These are phyloP conservation scores for Volvariella volvacea DNA, from an alignment of 1,284 basidiomycete genomes.

Conservation along the genomic window DNA sequence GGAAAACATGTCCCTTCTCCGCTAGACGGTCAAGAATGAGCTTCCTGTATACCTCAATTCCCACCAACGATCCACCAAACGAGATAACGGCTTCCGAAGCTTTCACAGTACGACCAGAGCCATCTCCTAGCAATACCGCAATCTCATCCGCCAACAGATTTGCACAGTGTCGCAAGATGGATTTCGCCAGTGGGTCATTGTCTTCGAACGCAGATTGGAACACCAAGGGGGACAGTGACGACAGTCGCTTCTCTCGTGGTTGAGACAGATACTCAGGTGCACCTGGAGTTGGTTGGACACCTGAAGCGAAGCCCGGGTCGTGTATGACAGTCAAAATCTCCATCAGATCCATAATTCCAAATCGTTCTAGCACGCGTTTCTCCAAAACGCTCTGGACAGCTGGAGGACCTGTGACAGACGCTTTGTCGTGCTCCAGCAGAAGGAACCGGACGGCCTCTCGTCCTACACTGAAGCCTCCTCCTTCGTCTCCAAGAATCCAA, in stretches of 20 bases:
- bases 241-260: constrained; percentile 65
- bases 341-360: constrained; percentile 49
- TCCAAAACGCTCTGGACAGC: constrained; percentile 30
- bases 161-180: constrained; percentile 47
- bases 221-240: constrained; percentile 63
- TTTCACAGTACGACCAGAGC: constrained; percentile 34
- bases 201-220: constrained; percentile 66
- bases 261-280: constrained; percentile 29
- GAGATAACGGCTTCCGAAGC: constrained; percentile 55
- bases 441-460: constrained; percentile 64
- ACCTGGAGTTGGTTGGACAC: constrained; percentile 11
- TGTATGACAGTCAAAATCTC: constrained; percentile 60
- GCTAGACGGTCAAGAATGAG: constrained; percentile 54
- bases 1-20: constrained; percentile 52
- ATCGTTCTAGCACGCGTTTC: constrained; percentile 41
- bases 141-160: constrained; percentile 56
- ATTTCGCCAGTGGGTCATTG: constrained; percentile 50
- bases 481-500: constrained; percentile 79
- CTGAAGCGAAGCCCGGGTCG: constrained; percentile 39
- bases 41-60: constrained; percentile 50
- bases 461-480: constrained; percentile 70
- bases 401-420: constrained; percentile 34
- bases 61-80: constrained; percentile 69
- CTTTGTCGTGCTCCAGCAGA: constrained; percentile 47
- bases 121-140: constrained; percentile 40